A percentile compares a stretch with the other conserved stretches of the same genome.
Conservation (phyloP, 1,284 basidiomycete genomes). For the Ceratorhiza oryzae-sativae region DNA sequence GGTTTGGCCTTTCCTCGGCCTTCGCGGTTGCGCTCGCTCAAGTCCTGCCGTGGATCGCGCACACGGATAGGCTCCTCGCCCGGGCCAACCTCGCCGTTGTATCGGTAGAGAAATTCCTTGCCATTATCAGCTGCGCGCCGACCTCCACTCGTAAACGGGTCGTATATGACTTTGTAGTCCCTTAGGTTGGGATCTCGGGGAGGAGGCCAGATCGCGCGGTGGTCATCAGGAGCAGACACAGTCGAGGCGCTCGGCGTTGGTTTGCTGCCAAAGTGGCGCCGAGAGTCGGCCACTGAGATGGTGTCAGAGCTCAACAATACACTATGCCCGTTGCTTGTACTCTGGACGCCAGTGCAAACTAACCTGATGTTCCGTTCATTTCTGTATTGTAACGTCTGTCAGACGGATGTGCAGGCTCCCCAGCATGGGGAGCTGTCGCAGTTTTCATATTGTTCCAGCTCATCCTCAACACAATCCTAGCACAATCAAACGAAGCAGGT, state of each 20-base stretch:
- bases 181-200: slow-evolving; percentile 29
- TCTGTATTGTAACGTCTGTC: slow-evolving; percentile 5
- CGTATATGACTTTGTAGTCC: slow-evolving; percentile 38
- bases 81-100: slow-evolving; percentile 44
- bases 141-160: slow-evolving; percentile 29
- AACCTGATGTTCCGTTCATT: slow-evolving; percentile 15
- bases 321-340: background rate
- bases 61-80: slow-evolving; percentile 34
- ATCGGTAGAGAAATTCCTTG: slow-evolving; percentile 40
- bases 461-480: slow-evolving; percentile 18
- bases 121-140: slow-evolving; percentile 22
- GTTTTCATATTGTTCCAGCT: slow-evolving; percentile 35
- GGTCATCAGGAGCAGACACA: background rate
- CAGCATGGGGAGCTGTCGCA: slow-evolving; percentile 1
- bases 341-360: too few relatives aligned
- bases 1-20: slow-evolving; percentile 42
- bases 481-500: slow-evolving; percentile 1
- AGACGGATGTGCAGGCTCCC: background rate
- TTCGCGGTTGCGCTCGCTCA: slow-evolving; percentile 34
- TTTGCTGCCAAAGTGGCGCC: slow-evolving; percentile 34
- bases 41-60: slow-evolving; percentile 37
- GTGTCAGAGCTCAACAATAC: slow-evolving; percentile 1
- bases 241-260: slow-evolving; percentile 30
- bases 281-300: slow-evolving; percentile 14
- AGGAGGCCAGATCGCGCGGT: slow-evolving; percentile 22